A percentile compares a stretch with the other conserved stretches of the same genome.
Conservation (phyloP, 306 rosid genomes). For the Dalbergia oliveri region DNA sequence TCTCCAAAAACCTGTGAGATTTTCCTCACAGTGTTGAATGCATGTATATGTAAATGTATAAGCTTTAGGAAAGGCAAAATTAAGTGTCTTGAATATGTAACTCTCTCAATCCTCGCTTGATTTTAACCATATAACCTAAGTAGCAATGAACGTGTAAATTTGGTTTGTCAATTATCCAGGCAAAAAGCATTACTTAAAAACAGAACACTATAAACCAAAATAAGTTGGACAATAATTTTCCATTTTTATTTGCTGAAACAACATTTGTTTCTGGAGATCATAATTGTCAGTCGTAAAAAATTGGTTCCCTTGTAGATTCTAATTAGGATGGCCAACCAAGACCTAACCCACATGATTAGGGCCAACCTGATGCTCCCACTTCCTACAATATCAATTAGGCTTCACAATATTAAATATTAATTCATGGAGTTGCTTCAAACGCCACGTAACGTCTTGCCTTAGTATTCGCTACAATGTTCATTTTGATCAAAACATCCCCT, state of each 20-base stretch:
- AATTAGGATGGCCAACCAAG: slow-evolving; percentile 61
- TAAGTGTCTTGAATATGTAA: background rate
- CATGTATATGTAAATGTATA: too few species aligned
- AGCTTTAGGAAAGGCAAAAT: background rate
- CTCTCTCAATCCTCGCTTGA: background rate
- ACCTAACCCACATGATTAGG: slow-evolving; percentile 63
- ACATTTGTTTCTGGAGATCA: slow-evolving; percentile 23
- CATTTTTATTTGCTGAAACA: slow-evolving; percentile 27
- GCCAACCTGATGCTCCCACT: slow-evolving; percentile 54
- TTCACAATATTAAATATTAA: slow-evolving; percentile 23
- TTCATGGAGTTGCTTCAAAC: slow-evolving; percentile 24
- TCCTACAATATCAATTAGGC: slow-evolving; percentile 36
- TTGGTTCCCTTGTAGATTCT: slow-evolving; percentile 36
- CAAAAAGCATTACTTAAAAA: background rate
- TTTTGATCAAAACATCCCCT: slow-evolving; percentile 34
- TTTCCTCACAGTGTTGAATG: too few species aligned
- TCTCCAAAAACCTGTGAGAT: background rate
- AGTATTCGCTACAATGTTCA: slow-evolving; percentile 4
- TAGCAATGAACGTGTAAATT: too few species aligned
- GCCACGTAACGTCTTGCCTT: slow-evolving; percentile 1
- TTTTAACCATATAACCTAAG: background rate
- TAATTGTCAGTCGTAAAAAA: background rate
- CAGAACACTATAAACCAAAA: background rate
- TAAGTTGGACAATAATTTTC: background rate
- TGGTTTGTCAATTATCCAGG: background rate